phyloP scores from a whole-genome alignment of 257 asterid genomes.

The Oldenlandia corymbosa region DNA sequence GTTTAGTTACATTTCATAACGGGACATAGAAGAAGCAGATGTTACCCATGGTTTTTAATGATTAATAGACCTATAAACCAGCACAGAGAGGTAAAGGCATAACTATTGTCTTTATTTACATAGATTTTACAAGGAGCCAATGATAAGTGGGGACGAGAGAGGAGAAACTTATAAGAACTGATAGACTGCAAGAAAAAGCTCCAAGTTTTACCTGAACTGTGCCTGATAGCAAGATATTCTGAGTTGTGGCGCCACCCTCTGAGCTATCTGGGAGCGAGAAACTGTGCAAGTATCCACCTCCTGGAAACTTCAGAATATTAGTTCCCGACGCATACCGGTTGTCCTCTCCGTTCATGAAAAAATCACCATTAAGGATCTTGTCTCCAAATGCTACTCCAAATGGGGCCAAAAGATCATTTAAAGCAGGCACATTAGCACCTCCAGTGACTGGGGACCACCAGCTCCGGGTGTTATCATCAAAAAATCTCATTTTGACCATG shows the following conservation, averaged over 20 bases:
- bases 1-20: too few species aligned
- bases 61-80: too few species aligned
- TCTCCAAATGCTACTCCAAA: slow-evolving; percentile 97
- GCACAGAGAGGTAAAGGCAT: too few species aligned
- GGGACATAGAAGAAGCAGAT: too few species aligned
- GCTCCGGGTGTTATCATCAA: slow-evolving; percentile 94
- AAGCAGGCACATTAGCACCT: slow-evolving; percentile 92
- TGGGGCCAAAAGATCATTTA: slow-evolving; percentile 89
- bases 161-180: slow-evolving; percentile 7
- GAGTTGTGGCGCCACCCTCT: slow-evolving; percentile 96
- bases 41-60: too few species aligned
- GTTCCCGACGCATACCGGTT: slow-evolving; percentile 96
- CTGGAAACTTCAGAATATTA: slow-evolving; percentile 81
- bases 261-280: slow-evolving; percentile 95
- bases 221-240: slow-evolving; percentile 75
- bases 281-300: slow-evolving; percentile 91
- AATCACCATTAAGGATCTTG: slow-evolving; percentile 92
- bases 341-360: slow-evolving; percentile 83
- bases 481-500: slow-evolving; percentile 96
- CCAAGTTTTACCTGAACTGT: slow-evolving; percentile 63
- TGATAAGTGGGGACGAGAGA: not conserved
- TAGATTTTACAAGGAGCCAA: not conserved
- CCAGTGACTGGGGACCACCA: slow-evolving; percentile 99
- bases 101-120: not conserved
- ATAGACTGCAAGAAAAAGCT: slow-evolving; percentile 4